Base-by-base conservation (phyloP, 2,329 filamentous ascomycete species). In the Mollisiaceae sp. region DNA sequence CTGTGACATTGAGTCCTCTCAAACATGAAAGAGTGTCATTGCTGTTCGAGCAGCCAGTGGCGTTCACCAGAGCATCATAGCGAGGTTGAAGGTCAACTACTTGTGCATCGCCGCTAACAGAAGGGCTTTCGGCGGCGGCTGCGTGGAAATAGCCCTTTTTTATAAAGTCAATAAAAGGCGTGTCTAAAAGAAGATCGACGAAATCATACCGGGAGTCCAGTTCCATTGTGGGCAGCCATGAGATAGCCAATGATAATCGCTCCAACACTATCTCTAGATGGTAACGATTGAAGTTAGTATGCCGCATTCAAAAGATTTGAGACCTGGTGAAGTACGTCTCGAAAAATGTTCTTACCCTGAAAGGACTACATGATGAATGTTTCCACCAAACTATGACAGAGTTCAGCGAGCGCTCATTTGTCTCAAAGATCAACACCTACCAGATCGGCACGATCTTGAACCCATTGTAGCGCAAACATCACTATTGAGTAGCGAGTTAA, bases 351-450 rank as follows among this genome's bases (percentile, higher is more conserved):
- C 50, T 54, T 35, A 54, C 50, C 90, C 91, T 20, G 86, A 88
- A 0, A 92, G 77, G 0, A 88, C 85, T 6, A 92, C 87, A 68
- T 90, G 88, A 1, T 81, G 71, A 0, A 88, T 86, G 68, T 92
- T 79, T 20, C 90, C 90, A 1, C 90, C 90, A 70, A 92, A 92
- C 73, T 84, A 18, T 84, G 9, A 39, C 18, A 57, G 20, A 32
- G 38, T n/a, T 41, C 27, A 55, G 47, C 35, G 27, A 35, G 24
- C 18, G 18, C 18, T 9, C 20, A 3, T 5, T 32, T 32, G 15
- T 32, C 27, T 45, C 32, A 41, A 35, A 4, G 12, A 41, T 18
- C n/a, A 20, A 1, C 5, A 52, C 59, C 9, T 18, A 64, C 61
- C 36, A 50, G 56, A 60, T 63, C 27, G 5, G 60, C 52, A 20